Conservation (phyloP, 2,329 filamentous ascomycete genomes). For the Verticillium nonalfalfae region DNA sequence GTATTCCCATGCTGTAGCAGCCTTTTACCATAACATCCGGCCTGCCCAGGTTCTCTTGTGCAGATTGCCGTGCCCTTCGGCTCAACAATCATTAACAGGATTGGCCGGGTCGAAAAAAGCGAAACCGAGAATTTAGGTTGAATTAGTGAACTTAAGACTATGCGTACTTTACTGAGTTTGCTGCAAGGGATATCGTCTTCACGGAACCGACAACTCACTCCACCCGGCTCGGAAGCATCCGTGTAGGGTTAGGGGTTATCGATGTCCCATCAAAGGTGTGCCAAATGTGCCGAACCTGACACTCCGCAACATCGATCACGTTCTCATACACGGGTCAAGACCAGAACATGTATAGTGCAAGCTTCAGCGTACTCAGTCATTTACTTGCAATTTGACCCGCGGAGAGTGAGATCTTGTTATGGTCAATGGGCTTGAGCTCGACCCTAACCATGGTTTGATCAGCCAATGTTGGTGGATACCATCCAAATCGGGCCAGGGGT, state of each 20-base stretch:
- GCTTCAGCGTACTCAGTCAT: no score
- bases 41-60: no score
- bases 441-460: background rate
- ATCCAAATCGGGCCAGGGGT: background rate
- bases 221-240: background rate
- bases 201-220: background rate
- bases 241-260: background rate
- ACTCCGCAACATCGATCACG: no score
- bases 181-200: background rate
- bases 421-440: background rate
- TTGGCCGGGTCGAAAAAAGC: no score
- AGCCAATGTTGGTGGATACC: background rate
- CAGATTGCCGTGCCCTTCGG: no score
- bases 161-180: background rate
- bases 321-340: no score
- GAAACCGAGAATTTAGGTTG: background rate
- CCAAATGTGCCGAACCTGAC: background rate
- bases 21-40: no score
- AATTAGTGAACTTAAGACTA: background rate
- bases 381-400: no score
- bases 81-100: no score
- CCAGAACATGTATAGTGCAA: no score
- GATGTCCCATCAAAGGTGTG: background rate
- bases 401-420: background rate
- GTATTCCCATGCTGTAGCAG: no score